A percentile compares a stretch with the other conserved stretches of the same genome.
Evolutionary conservation across 2,329 filamentous ascomycete species (phyloP).

Genomic region (Leptosphaerulina australis): DNA sequence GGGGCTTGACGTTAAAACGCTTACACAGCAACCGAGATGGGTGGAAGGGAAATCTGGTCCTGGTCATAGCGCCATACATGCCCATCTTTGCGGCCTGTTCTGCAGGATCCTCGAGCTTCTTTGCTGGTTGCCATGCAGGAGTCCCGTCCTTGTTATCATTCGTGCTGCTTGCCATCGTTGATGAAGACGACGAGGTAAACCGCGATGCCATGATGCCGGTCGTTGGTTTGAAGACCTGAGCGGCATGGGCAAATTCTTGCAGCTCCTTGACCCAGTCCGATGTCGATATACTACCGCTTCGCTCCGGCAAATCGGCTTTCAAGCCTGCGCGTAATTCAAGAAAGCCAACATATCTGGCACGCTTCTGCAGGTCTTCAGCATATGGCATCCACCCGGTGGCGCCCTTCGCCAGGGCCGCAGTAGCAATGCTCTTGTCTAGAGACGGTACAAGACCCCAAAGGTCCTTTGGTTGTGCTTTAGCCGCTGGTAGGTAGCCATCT

Average conservation of each 20-base stretch:
- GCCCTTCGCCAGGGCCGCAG: slow-evolving; percentile 55
- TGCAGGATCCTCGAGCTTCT: slow-evolving; percentile 74
- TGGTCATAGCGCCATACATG: slow-evolving; percentile 91
- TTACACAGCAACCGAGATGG: slow-evolving; percentile 90
- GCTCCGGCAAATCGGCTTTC: slow-evolving; percentile 63
- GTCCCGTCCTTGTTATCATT: slow-evolving; percentile 37
- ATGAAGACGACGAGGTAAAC: slow-evolving; percentile 69
- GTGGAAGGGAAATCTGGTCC: slow-evolving; percentile 72
- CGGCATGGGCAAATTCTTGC: slow-evolving; percentile 74
- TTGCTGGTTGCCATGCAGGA: slow-evolving; percentile 55
- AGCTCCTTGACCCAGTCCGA: slow-evolving; percentile 84
- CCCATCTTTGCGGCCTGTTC: slow-evolving; percentile 85
- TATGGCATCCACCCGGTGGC: slow-evolving; percentile 79
- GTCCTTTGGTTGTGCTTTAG: slow-evolving; percentile 64
- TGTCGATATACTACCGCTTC: slow-evolving; percentile 57
- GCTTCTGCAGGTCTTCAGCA: slow-evolving; percentile 78
- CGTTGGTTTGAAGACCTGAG: slow-evolving; percentile 86
- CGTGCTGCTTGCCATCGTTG: slow-evolving; percentile 33
- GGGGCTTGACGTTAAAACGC: slow-evolving; percentile 84
- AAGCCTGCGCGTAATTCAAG: slow-evolving; percentile 75
- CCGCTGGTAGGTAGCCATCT: slow-evolving; percentile 67
- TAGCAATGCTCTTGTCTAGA: slow-evolving; percentile 51
- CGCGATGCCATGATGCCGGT: slow-evolving; percentile 90
- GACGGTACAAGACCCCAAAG: slow-evolving; percentile 56
- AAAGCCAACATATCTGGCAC: slow-evolving; percentile 79